These are phyloP conservation scores for Theileria sp. DNA, from an alignment of 169 alveolate species.

Conservation along the genomic window DNA sequence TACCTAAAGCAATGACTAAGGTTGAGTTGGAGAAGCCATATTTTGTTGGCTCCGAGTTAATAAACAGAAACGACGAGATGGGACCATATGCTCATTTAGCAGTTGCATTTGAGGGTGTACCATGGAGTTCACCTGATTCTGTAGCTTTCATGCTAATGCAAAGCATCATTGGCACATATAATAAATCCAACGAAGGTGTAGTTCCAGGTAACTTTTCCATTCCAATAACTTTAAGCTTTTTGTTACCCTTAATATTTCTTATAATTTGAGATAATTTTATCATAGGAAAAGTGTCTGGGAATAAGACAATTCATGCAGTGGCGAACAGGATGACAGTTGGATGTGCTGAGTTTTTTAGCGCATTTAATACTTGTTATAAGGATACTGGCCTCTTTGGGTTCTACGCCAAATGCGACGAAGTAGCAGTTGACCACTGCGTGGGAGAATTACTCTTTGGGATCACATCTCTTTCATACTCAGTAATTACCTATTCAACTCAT, in stretches of 20 bases:
- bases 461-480: conserved; percentile 78
- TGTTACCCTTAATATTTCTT: conserved; percentile 39
- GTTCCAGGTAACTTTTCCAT: conserved; percentile 67
- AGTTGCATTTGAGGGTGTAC: conserved; percentile 90
- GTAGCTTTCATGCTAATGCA: conserved; percentile 90
- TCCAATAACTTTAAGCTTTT: conserved; percentile 22
- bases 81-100: conserved; percentile 88
- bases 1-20: conserved; percentile 31
- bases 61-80: conserved; percentile 74
- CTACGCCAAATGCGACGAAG: conserved; percentile 81
- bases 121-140: conserved; percentile 91
- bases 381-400: conserved; percentile 92
- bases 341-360: conserved; percentile 81
- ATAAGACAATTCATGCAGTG: conserved; percentile 75
- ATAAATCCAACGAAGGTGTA: conserved; percentile 78
- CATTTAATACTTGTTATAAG: conserved; percentile 87
- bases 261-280: not conserved
- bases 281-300: conserved; percentile 77
- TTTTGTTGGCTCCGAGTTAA: conserved; percentile 79
- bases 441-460: conserved; percentile 82
- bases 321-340: conserved; percentile 81
- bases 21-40: conserved; percentile 64
- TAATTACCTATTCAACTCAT: not conserved
- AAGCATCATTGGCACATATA: conserved; percentile 89
- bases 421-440: conserved; percentile 82